Conservation (phyloP, 805 yeast species). For the Wickerhamiella lipophila region DNA sequence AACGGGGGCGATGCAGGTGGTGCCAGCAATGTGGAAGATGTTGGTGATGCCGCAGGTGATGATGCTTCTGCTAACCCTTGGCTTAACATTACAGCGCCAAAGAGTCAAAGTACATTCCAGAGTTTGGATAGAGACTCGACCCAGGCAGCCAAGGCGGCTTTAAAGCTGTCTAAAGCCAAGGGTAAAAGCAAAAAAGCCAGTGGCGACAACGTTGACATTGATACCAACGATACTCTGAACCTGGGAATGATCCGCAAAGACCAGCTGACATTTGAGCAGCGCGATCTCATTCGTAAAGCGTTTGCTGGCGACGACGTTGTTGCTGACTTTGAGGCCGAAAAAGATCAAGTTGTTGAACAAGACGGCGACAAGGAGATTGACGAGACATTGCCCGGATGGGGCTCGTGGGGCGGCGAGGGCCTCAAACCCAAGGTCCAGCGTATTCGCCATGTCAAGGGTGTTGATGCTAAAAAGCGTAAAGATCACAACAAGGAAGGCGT, state of each 20-base stretch:
- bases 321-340: slow-evolving; percentile 65
- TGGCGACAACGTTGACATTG: slow-evolving; percentile 18
- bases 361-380: slow-evolving; percentile 86
- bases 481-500: slow-evolving; percentile 71
- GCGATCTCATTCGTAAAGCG: slow-evolving; percentile 74
- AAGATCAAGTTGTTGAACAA: slow-evolving; percentile 47
- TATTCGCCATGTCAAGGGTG: slow-evolving; percentile 64
- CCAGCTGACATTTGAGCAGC: slow-evolving; percentile 23
- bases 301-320: slow-evolving; percentile 97
- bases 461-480: slow-evolving; percentile 57
- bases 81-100: slow-evolving; percentile 27
- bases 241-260: slow-evolving; percentile 19
- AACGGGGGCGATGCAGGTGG: background rate
- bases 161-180: slow-evolving; percentile 29
- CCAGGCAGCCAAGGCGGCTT: slow-evolving; percentile 5
- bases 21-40: slow-evolving; percentile 10
- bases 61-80: slow-evolving; percentile 26
- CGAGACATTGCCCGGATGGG: slow-evolving; percentile 92
- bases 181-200: slow-evolving; percentile 15
- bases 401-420: slow-evolving; percentile 82
- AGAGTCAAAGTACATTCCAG: slow-evolving; percentile 39
- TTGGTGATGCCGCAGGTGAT: background rate
- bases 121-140: slow-evolving; percentile 32
- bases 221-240: slow-evolving; percentile 18
- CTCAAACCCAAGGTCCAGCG: slow-evolving; percentile 42